Base-by-base conservation (phyloP, 305 asterid genomes). In the Solanum aculeatissimum region DNA sequence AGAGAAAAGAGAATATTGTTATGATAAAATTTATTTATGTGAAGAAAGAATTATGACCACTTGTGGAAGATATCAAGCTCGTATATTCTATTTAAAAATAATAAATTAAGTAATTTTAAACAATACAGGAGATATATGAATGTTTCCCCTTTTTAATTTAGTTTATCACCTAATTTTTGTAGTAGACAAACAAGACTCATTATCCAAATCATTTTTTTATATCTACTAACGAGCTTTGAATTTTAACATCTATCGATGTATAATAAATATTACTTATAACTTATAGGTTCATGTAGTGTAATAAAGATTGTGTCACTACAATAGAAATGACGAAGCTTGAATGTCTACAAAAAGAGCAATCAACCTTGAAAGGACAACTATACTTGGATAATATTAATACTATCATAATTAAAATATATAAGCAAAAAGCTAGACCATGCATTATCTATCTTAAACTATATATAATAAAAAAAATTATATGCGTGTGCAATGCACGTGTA, bases 221-320 rank as follows among this genome's bases (percentile, higher is more conserved):
- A 63, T 13, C 0, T 35, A 63, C 15, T 63, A 63, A 16, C 12
- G 19, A 62, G 10, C 9, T 25, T 25, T 15, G 69, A 62, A 62
- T 21, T 62, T 62, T 62, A 62, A 16, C 38, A 12, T 38, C 6
- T n/a, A 94, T 88, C 88, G 6, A 5, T 35, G 32, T 69, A 19
- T 69, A 35, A 35, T 35, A 68, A 35, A 35, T 18, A 68, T 18
- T 9, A 55, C 27, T 19, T 55, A 55, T 18, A 19, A 68, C 25
- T 6, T 66, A 32, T 66, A 66, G 47, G 25, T 68, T 11, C 35
- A 35, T 68, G 3, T 68, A 9, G 10, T 68, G 49, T 25, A 27
- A 3, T 38, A 18, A 38, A 10, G 9, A 38, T 69, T 19, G 45
- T n/a, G 3, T 69, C 14, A 68, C n/a, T 35, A 23, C 35, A 68